Percentiles rank a stretch among this genome's conserved stretches.
Evolutionary conservation across 1,284 basidiomycete genomes (phyloP).

Genomic region (Ceratobasidium sp.): DNA sequence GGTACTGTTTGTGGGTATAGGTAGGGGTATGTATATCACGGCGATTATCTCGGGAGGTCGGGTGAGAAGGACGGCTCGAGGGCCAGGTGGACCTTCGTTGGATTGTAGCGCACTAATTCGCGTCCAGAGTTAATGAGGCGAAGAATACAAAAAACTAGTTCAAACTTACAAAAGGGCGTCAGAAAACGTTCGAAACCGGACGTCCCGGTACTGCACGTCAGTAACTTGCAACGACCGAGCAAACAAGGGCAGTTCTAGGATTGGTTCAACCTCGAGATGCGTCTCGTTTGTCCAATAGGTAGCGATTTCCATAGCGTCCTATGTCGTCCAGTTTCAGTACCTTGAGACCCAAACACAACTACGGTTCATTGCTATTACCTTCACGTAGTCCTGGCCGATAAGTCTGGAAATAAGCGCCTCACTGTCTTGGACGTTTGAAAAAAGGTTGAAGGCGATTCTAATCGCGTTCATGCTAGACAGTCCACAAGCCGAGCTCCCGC

Average conservation of each 20-base stretch:
- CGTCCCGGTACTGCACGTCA: conserved; percentile 61
- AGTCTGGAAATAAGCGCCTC: conserved; percentile 57
- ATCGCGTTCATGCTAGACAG: conserved; percentile 75
- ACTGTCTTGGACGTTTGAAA: conserved; percentile 55
- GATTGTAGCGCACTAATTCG: conserved; percentile 37
- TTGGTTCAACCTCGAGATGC: conserved; percentile 71
- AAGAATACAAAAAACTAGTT: not conserved
- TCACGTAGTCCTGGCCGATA: conserved; percentile 25
- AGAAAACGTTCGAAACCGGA: conserved; percentile 62
- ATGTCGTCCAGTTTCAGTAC: not conserved
- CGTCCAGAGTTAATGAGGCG: not conserved
- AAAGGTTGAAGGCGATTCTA: conserved; percentile 63
- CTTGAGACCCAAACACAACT: not conserved
- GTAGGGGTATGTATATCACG: conserved; percentile 65
- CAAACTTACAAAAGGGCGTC: conserved; percentile 63
- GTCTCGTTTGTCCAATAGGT: conserved; percentile 65
- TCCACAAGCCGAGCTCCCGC: conserved; percentile 70
- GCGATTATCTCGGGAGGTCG: conserved; percentile 77
- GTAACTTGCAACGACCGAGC: conserved; percentile 59
- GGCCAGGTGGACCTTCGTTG: conserved; percentile 55
- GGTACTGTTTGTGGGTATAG: not conserved
- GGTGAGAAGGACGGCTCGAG: conserved; percentile 68
- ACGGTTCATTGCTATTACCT: conserved; percentile 54
- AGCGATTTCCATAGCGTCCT: conserved; percentile 71
- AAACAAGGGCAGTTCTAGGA: conserved; percentile 59